Percentiles rank a stretch among this genome's conserved stretches.
These are phyloP conservation scores for Narthecium ossifragum DNA, from an alignment of 106 monocot genomes.

Conservation along the genomic window DNA sequence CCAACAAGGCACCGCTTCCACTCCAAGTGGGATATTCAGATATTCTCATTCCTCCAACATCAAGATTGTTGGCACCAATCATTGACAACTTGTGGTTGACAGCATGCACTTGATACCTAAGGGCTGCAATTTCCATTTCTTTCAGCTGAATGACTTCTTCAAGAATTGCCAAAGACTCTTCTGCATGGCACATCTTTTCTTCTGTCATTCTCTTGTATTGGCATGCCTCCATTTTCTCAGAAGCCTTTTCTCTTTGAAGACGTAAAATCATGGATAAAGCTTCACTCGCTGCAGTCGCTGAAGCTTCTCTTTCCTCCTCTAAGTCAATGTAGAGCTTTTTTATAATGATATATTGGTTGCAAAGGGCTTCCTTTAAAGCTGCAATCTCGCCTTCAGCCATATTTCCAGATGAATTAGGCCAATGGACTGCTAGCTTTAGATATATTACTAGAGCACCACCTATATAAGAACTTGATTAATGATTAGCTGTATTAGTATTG, in stretches of 20 bases:
- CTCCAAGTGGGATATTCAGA: constrained; percentile 1
- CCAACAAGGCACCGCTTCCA: background rate
- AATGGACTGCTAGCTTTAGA: background rate
- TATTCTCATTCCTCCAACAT: constrained; percentile 11
- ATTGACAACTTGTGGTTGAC: constrained; percentile 29
- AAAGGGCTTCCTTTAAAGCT: constrained; percentile 51
- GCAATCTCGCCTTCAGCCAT: constrained; percentile 45
- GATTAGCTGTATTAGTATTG: background rate
- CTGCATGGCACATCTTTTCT: constrained; percentile 59
- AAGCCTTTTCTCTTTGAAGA: constrained; percentile 71
- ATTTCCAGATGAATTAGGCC: background rate
- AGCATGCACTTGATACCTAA: constrained; percentile 33
- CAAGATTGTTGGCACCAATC: constrained; percentile 10
- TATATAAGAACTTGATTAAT: background rate
- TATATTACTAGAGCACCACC: background rate
- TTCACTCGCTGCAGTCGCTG: constrained; percentile 68
- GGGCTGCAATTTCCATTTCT: constrained; percentile 61
- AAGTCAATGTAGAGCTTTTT: constrained; percentile 53
- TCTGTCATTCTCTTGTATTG: constrained; percentile 88
- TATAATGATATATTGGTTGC: constrained; percentile 41
- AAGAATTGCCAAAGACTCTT: constrained; percentile 36
- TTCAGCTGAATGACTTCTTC: constrained; percentile 69
- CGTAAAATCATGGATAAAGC: constrained; percentile 82
- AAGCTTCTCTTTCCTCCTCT: constrained; percentile 90
- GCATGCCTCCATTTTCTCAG: constrained; percentile 78